A percentile compares a stretch with the other conserved stretches of the same genome.
These are phyloP conservation scores for Flaveria linearis DNA, from an alignment of 129 eudicot species.

Conservation along the genomic window DNA sequence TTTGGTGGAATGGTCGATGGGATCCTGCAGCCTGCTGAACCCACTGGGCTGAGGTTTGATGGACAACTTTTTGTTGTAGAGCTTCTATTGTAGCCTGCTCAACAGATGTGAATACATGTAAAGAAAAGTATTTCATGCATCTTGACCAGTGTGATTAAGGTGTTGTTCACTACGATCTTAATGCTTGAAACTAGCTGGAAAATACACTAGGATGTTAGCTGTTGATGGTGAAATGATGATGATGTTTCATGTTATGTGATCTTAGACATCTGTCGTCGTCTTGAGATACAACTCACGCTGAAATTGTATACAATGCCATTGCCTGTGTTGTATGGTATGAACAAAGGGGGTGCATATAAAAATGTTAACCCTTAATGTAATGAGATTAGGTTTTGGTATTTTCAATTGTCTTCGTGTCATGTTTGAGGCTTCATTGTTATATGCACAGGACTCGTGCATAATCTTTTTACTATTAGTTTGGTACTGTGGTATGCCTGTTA, in stretches of 20 bases:
- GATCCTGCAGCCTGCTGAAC: conserved; percentile 59
- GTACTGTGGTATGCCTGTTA: too few relatives aligned
- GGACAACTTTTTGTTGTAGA: conserved; percentile 73
- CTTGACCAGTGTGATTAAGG: too few relatives aligned
- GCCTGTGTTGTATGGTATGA: background rate
- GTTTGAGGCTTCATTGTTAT: conserved; percentile 2
- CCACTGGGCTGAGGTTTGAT: conserved; percentile 76
- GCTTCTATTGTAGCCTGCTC: conserved; percentile 39
- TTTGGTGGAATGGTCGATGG: conserved; percentile 99
- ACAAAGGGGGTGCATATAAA: background rate
- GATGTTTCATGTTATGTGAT: too few relatives aligned
- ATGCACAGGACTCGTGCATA: too few relatives aligned
- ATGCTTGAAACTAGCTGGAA: conserved; percentile 11
- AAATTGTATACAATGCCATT: background rate
- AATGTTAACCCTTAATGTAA: background rate
- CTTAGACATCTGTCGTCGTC: too few relatives aligned
- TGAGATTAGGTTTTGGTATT: conserved; percentile 17
- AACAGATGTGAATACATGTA: background rate
- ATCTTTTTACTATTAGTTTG: background rate
- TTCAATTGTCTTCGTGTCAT: conserved; percentile 7
- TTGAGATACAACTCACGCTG: too few relatives aligned
- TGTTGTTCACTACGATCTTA: too few relatives aligned
- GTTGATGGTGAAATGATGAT: background rate
- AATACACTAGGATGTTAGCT: conserved; percentile 19
- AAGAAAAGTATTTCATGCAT: background rate